A percentile compares a stretch with the other conserved stretches of the same genome.
Evolutionary conservation across 345 rosid genomes (phyloP).

Genomic region (Iberis pinnata): DNA sequence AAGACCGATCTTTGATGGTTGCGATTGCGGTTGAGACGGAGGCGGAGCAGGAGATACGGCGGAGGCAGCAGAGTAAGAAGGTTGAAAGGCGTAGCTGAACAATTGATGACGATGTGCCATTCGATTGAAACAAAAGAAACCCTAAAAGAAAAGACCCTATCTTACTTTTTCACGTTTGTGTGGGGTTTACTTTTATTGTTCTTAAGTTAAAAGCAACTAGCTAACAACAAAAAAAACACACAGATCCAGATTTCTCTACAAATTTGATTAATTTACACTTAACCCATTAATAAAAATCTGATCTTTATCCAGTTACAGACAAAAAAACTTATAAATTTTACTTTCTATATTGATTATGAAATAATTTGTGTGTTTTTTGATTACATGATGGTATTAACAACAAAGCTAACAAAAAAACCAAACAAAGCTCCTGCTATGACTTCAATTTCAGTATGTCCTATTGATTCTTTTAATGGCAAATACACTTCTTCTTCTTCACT

Average conservation of each 20-base stretch:
- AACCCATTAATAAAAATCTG: slow-evolving; percentile 9
- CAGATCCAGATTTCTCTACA: too few relatives aligned
- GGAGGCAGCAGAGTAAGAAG: slow-evolving; percentile 27
- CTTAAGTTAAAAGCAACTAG: slow-evolving; percentile 3
- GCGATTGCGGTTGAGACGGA: background rate
- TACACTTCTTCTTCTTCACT: slow-evolving; percentile 8
- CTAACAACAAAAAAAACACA: too few relatives aligned
- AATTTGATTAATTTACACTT: too few relatives aligned
- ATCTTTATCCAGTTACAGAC: too few relatives aligned
- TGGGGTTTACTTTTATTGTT: slow-evolving; percentile 16
- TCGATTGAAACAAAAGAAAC: slow-evolving; percentile 22
- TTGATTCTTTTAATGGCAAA: slow-evolving; percentile 56
- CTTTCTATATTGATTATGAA: background rate
- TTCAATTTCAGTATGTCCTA: slow-evolving; percentile 83
- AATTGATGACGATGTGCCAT: slow-evolving; percentile 42
- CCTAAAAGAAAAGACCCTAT: slow-evolving; percentile 25
- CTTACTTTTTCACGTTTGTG: slow-evolving; percentile 5
- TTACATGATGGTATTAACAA: slow-evolving; percentile 33
- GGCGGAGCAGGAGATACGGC: slow-evolving; percentile 28
- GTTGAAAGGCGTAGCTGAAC: slow-evolving; percentile 33
- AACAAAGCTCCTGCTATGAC: slow-evolving; percentile 71
- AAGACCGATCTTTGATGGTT: slow-evolving; percentile 4
- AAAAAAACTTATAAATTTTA: too few relatives aligned
- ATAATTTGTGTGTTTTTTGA: background rate
- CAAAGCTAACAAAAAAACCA: slow-evolving; percentile 56